A percentile compares a stretch with the other conserved stretches of the same genome.
Conservation (phyloP, 1,284 basidiomycete genomes). For the Sphaerobolus stellatus region DNA sequence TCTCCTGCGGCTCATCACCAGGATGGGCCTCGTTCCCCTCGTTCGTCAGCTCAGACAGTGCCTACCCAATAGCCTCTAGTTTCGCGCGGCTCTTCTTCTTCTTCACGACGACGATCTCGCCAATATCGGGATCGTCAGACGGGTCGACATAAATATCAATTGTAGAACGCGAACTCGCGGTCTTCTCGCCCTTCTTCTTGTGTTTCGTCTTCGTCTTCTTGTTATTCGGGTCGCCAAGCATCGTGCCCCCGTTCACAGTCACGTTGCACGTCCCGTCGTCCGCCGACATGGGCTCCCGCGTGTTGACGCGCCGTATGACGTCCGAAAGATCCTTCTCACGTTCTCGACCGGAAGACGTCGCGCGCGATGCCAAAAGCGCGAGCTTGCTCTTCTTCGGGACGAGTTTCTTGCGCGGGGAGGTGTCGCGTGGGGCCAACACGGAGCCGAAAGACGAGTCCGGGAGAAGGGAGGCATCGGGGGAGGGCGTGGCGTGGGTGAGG, state of each 20-base stretch:
- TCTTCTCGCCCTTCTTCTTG: conserved; percentile 15
- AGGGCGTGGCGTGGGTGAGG: conserved; percentile 66
- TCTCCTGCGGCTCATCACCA: conserved; percentile 19
- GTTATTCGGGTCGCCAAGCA: neutral
- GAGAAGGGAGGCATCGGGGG: conserved; percentile 35
- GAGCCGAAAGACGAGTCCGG: conserved; percentile 33
- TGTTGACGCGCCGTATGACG: conserved; percentile 55
- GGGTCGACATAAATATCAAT: conserved; percentile 78
- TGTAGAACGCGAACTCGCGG: conserved; percentile 7
- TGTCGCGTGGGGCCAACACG: conserved; percentile 29
- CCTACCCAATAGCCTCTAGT: conserved; percentile 59
- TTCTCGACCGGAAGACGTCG: conserved; percentile 31
- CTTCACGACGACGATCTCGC: conserved; percentile 71
- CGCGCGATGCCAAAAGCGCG: conserved; percentile 44
- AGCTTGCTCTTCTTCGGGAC: conserved; percentile 77
- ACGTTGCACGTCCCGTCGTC: conserved; percentile 10
- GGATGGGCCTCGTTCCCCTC: conserved; percentile 32
- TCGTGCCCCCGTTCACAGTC: conserved; percentile 10
- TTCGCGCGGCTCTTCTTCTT: conserved; percentile 71
- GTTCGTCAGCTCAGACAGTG: conserved; percentile 61
- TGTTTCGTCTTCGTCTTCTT: neutral
- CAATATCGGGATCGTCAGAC: conserved; percentile 59
- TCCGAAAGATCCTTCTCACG: conserved; percentile 57
- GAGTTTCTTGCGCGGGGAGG: conserved; percentile 46
- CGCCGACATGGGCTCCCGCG: conserved; percentile 1